A percentile compares a stretch with the other conserved stretches of the same genome.
Evolutionary conservation across 148 eudicot genomes (phyloP).

Genomic region (Oxyria digyna): DNA sequence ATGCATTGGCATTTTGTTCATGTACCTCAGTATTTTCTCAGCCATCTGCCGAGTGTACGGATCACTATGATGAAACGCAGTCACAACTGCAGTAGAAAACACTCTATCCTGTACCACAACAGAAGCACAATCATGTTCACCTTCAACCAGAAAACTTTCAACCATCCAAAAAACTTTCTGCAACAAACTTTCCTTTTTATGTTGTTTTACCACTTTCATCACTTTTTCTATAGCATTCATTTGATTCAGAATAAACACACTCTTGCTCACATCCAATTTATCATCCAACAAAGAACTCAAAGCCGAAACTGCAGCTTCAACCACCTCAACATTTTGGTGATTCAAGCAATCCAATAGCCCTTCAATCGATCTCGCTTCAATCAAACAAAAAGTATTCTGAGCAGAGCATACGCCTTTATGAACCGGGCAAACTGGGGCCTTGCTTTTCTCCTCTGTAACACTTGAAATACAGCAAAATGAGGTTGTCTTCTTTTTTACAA

Average conservation of each 20-base stretch:
- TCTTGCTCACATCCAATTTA: constrained; percentile 37
- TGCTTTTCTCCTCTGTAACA: constrained; percentile 21
- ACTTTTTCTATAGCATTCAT: constrained; percentile 35
- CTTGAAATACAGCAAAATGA: constrained; percentile 15
- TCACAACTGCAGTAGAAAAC: constrained; percentile 44
- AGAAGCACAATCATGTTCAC: constrained; percentile 34
- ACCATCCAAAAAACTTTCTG: constrained; percentile 69
- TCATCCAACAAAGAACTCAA: constrained; percentile 63
- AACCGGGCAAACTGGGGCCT: constrained; percentile 29
- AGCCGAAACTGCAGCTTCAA: constrained; percentile 64
- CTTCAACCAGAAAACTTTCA: constrained; percentile 48
- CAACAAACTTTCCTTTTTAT: constrained; percentile 49
- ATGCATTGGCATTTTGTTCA: constrained; percentile 50
- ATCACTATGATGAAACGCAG: constrained; percentile 69
- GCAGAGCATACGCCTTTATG: constrained; percentile 67
- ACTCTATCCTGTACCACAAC: constrained; percentile 44
- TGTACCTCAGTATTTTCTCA: constrained; percentile 55
- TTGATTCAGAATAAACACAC: constrained; percentile 39
- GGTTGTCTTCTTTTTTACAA: constrained; percentile 21
- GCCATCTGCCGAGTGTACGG: constrained; percentile 61
- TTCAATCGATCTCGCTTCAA: constrained; percentile 55
- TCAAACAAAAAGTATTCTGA: constrained; percentile 59
- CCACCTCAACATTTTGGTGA: constrained; percentile 46
- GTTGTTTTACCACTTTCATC: constrained; percentile 47
- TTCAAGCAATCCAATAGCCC: constrained; percentile 48